Base-by-base conservation (phyloP, 2,329 filamentous ascomycete species). In the Colletotrichum chrysophilum region DNA sequence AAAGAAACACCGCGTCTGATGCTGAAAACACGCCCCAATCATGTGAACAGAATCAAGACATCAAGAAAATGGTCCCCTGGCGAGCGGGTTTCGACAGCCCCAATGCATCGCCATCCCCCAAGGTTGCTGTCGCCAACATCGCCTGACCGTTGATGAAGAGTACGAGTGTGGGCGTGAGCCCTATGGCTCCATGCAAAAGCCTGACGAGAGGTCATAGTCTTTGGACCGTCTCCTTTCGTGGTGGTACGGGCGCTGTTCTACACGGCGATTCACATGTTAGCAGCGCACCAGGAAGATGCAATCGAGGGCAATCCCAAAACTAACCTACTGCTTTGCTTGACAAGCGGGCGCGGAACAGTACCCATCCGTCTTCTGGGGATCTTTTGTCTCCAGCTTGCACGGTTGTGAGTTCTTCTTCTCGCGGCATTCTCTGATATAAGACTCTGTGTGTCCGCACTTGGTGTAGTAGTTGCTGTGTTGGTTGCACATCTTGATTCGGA, bases 261-360 rank as follows among this genome's bases (percentile, higher is more conserved):
- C 43, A 28, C 16, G 24, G 26, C 16, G 21, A 58, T 26, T 58
- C 8, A 30, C 14, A 30, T 58, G 24, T 58, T 30, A 58, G 55
- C 26, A 58, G 21, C 26, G 55, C 26, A 58, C 55, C 55, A 26
- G 13, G 16, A 30, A 58, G 55, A 58, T 26, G 55, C 24, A 26
- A 28, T 21, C 32, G 43, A 36, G 38, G 9, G 56, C 56, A 61
- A 60, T 43, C 14, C 38, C 52, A 67, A 62, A 55, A 77, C 76
- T 73, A 56, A 78, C 75, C 76, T 78, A 78, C 75, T 71, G 58
- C 69, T 38, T 61, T 8, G 74, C 75, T 24, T 67, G 43, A n/a
- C 26, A 21, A 48, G 75, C 68, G 65, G 75, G 77, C 14, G 36
- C 55, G 34, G 60, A 69, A 36, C 76, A 77, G 43, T 58, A 38